Percentiles rank a stretch among this genome's conserved stretches.
These are phyloP conservation scores for Geranium brycei DNA, from an alignment of 345 rosid genomes.

Conservation along the genomic window DNA sequence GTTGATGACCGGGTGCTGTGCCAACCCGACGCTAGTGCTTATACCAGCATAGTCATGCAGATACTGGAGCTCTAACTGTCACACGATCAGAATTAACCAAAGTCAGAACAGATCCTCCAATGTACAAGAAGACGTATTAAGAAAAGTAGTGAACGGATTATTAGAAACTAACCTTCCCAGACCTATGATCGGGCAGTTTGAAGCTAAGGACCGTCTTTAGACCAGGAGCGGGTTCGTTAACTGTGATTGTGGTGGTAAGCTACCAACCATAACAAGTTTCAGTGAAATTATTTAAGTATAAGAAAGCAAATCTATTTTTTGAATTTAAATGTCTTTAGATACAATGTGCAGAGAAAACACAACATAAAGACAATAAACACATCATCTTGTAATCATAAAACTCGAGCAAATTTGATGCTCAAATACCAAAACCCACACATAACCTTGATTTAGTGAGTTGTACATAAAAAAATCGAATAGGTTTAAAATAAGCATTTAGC, in stretches of 20 bases:
- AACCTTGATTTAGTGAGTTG: not conserved
- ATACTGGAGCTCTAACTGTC: conserved; percentile 78
- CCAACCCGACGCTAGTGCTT: conserved; percentile 68
- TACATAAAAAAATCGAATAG: too few species aligned
- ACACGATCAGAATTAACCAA: conserved; percentile 2
- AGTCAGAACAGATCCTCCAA: not conserved
- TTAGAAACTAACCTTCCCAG: conserved; percentile 55
- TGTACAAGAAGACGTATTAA: not conserved
- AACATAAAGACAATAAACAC: too few species aligned
- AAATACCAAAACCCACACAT: too few species aligned
- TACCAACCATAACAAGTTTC: conserved; percentile 15
- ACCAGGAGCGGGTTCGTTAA: conserved; percentile 88
- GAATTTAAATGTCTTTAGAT: not conserved
- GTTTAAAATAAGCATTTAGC: too few species aligned
- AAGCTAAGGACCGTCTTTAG: conserved; percentile 69
- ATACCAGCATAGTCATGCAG: conserved; percentile 78
- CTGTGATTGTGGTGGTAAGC: conserved; percentile 66
- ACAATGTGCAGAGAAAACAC: not conserved
- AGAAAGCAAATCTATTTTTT: not conserved
- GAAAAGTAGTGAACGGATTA: not conserved
- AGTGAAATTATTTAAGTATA: not conserved
- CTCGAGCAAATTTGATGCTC: too few species aligned
- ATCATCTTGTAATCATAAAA: too few species aligned
- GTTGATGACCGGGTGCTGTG: conserved; percentile 67
- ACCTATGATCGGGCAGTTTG: conserved; percentile 79